Evolutionary conservation across 2,329 filamentous ascomycete species (phyloP).

Genomic region (Ophiostoma populinum): DNA sequence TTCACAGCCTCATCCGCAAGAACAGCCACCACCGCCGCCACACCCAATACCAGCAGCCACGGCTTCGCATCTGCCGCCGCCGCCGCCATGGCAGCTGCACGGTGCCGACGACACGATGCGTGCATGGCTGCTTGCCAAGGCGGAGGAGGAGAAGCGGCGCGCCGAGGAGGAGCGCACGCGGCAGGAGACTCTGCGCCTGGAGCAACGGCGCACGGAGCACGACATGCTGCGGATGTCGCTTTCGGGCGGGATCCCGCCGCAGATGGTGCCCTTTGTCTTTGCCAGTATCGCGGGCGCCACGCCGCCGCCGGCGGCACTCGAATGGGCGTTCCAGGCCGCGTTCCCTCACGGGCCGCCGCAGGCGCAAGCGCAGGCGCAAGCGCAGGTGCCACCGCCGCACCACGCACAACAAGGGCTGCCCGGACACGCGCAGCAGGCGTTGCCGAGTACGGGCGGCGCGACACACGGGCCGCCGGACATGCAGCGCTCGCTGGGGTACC

Average conservation of each 20-base stretch:
- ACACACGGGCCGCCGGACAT: background rate
- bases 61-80: conserved; percentile 10
- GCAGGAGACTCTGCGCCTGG: conserved; percentile 48
- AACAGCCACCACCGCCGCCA: background rate
- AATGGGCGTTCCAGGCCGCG: conserved; percentile 53
- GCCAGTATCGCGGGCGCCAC: conserved; percentile 50
- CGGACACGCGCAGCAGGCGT: conserved; percentile 12
- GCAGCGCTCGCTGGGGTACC: background rate
- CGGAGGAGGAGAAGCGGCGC: conserved; percentile 54
- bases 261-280: conserved; percentile 60
- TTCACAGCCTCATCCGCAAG: background rate
- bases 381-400: background rate
- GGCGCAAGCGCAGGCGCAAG: no score
- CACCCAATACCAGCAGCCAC: background rate
- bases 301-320: conserved; percentile 41
- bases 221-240: conserved; percentile 55
- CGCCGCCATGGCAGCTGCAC: conserved; percentile 24
- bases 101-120: conserved; percentile 54
- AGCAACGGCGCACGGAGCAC: conserved; percentile 56
- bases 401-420: conserved; percentile 29
- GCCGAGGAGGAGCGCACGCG: conserved; percentile 58
- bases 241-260: conserved; percentile 51
- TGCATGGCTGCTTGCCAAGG: conserved; percentile 51
- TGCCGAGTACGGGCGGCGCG: background rate
- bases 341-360: conserved; percentile 21